phyloP scores from a whole-genome alignment of 2,329 filamentous ascomycete genomes.

The Colletotrichum neosansevieriae region DNA sequence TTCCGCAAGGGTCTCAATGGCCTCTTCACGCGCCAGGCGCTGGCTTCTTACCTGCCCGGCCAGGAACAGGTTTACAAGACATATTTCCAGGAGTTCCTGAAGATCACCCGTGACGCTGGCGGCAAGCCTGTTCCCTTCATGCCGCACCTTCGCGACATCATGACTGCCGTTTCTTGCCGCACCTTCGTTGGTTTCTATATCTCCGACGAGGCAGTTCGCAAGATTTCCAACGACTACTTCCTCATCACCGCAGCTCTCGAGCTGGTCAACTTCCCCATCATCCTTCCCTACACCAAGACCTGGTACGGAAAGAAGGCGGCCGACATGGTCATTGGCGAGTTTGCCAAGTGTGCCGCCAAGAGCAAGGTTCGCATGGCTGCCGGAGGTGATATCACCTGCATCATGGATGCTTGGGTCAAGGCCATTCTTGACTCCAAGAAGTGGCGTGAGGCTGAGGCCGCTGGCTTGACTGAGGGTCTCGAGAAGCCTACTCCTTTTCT shows the following conservation, averaged over 20 bases:
- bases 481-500: constrained; percentile 87
- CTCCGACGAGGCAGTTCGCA: constrained; percentile 88
- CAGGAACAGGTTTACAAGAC: constrained; percentile 92
- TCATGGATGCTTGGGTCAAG: constrained; percentile 95
- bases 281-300: constrained; percentile 92
- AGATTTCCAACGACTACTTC: constrained; percentile 97
- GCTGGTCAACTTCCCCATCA: constrained; percentile 98
- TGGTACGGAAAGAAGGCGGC: constrained; percentile 98
- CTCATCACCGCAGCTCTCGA: constrained; percentile 95
- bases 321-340: constrained; percentile 91
- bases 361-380: constrained; percentile 92
- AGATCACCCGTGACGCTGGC: constrained; percentile 77
- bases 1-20: constrained; percentile 97
- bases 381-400: constrained; percentile 88
- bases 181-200: constrained; percentile 99
- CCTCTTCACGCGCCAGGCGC: constrained; percentile 90
- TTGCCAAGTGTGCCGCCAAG: constrained; percentile 91
- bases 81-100: constrained; percentile 85
- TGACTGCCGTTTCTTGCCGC: constrained; percentile 93
- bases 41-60: constrained; percentile 89
- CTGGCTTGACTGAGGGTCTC: constrained; percentile 75
- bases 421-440: constrained; percentile 86
- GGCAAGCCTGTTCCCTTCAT: constrained; percentile 89
- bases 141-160: constrained; percentile 91
- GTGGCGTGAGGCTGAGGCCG: constrained; percentile 83